Conservation (phyloP, 2,329 filamentous ascomycete genomes). For the Neonectria punicea region DNA sequence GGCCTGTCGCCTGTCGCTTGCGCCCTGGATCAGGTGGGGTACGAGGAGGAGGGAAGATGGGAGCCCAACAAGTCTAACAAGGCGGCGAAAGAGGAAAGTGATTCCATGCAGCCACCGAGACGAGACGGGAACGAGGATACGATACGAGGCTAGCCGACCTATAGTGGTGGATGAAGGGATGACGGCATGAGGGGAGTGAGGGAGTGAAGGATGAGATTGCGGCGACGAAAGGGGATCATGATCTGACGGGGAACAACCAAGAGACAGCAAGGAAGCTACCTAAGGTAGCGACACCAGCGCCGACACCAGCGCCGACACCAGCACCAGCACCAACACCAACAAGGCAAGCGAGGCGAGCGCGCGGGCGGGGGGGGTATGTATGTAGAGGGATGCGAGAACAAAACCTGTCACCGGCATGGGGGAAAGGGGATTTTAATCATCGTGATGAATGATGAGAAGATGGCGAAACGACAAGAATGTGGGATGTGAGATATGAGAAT, state of each 20-base stretch:
- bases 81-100: neutral
- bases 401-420: neutral
- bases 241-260: slow-evolving; percentile 12
- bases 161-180: slow-evolving; percentile 15
- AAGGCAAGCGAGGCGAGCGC: slow-evolving; percentile 5
- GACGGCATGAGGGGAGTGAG: slow-evolving; percentile 4
- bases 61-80: neutral
- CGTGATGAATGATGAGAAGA: neutral
- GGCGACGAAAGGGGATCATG: slow-evolving; percentile 1
- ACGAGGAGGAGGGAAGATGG: slow-evolving; percentile 2
- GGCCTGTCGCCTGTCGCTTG: neutral
- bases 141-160: neutral
- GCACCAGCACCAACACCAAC: neutral
- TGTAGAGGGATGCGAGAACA: neutral
- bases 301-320: neutral
- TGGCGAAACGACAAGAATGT: neutral
- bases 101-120: neutral
- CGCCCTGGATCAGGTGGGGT: neutral
- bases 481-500: neutral
- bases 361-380: neutral
- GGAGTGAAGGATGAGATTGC: slow-evolving; percentile 10
- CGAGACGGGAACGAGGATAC: neutral
- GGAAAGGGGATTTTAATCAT: neutral
- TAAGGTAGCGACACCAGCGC: neutral
- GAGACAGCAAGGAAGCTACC: neutral